Evolutionary conservation across 2,329 filamentous ascomycete species (phyloP).

Genomic region (Phyllachora maydis): DNA sequence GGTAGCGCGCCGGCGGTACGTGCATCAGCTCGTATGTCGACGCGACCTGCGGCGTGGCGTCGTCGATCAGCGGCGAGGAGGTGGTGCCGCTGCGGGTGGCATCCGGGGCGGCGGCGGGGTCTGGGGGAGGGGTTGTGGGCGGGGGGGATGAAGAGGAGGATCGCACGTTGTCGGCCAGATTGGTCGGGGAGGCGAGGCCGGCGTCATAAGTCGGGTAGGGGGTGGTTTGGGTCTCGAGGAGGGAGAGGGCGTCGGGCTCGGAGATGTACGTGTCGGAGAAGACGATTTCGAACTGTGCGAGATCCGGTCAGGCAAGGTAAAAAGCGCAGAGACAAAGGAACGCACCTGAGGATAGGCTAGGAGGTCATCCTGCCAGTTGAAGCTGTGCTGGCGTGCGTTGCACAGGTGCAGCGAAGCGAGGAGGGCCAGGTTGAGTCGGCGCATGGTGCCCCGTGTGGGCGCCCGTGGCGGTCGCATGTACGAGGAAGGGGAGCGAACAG

Average conservation of each 20-base stretch:
- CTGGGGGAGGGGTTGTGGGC: no score
- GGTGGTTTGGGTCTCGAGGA: constrained; percentile 22
- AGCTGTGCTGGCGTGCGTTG: constrained; percentile 30
- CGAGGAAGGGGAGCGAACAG: not conserved
- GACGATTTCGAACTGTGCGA: constrained; percentile 67
- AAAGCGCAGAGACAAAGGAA: no score
- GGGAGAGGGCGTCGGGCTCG: constrained; percentile 43
- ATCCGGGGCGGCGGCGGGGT: constrained; percentile 12
- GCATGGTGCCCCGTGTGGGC: constrained; percentile 24
- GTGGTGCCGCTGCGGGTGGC: constrained; percentile 5
- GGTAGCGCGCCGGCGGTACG: constrained; percentile 47
- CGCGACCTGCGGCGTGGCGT: constrained; percentile 13
- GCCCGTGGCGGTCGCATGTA: constrained; percentile 13
- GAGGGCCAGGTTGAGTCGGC: constrained; percentile 22
- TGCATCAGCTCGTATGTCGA: constrained; percentile 55
- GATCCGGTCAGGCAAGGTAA: no score
- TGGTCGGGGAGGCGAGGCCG: constrained; percentile 17
- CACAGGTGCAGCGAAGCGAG: constrained; percentile 22
- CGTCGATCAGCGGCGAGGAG: constrained; percentile 8
- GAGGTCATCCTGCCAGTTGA: constrained; percentile 78
- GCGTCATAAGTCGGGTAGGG: constrained; percentile 17
- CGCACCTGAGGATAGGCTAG: constrained; percentile 70
- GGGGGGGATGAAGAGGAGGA: no score
- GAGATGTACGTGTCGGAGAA: constrained; percentile 56
- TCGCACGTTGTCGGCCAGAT: constrained; percentile 14